A percentile compares a stretch with the other conserved stretches of the same genome.
These are phyloP conservation scores for Cystofilobasidium bisporidii DNA, from an alignment of 768 basidiomycete genomes.

Conservation along the genomic window DNA sequence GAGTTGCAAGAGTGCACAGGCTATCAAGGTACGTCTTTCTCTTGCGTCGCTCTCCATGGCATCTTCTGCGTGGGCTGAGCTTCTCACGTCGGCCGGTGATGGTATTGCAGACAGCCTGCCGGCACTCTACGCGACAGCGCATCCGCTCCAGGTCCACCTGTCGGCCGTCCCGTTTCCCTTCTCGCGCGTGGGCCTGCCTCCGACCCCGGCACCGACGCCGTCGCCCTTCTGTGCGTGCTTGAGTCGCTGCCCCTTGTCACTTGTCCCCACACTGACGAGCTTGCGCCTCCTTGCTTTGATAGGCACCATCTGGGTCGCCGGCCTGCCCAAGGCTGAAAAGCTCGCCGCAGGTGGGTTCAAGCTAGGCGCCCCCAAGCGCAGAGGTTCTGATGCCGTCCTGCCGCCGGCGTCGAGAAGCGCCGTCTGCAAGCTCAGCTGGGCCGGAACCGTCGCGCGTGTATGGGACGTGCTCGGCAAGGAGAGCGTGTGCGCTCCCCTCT, in stretches of 20 bases:
- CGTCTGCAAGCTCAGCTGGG: slow-evolving; percentile 1
- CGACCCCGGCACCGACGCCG: background rate
- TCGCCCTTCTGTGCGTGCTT: background rate
- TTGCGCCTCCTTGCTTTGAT: background rate
- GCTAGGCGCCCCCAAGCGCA: background rate
- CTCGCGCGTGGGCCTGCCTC: background rate
- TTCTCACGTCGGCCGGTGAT: background rate
- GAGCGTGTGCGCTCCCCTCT: background rate
- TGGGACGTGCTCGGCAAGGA: background rate
- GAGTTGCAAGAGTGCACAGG: background rate
- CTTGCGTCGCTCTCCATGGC: background rate
- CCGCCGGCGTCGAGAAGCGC: background rate
- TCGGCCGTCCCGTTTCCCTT: background rate
- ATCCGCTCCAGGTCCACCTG: background rate
- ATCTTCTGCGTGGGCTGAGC: background rate
- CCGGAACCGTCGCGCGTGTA: background rate
- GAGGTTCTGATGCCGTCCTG: background rate
- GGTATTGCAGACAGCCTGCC: background rate
- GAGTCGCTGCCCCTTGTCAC: background rate
- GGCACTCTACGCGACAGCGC: background rate
- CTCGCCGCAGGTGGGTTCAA: background rate
- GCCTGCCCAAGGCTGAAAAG: background rate
- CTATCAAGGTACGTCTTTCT: background rate
- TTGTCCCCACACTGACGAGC: background rate
- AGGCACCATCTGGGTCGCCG: background rate